These are phyloP conservation scores for Brassica incana DNA, from an alignment of 345 rosid species.

Conservation along the genomic window DNA sequence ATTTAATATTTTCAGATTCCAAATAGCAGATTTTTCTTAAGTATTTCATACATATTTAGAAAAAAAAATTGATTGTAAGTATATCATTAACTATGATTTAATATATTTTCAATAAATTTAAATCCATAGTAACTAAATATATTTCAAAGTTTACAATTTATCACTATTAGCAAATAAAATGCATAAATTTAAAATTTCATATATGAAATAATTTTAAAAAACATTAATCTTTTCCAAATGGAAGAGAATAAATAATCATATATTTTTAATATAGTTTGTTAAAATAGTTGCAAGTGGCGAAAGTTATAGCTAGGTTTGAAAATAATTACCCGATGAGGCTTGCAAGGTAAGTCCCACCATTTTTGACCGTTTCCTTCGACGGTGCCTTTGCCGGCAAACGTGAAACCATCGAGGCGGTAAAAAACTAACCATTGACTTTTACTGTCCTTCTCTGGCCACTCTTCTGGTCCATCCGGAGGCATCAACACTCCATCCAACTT, in stretches of 20 bases:
- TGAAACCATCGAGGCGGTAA: conserved; percentile 64
- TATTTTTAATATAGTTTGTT: not conserved
- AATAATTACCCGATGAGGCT: conserved; percentile 80
- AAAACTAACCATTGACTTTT: conserved; percentile 87
- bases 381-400: conserved; percentile 73
- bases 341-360: conserved; percentile 99
- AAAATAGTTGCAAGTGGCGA: not conserved
- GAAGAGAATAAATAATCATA: no score
- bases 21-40: no score
- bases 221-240: no score
- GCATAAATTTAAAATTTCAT: not conserved
- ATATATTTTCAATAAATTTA: not conserved
- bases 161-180: not conserved
- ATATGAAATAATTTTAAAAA: no score
- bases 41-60: no score
- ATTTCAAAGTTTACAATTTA: not conserved
- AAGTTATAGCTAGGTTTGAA: no score
- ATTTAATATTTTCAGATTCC: no score
- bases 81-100: no score
- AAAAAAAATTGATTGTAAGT: no score
- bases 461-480: conserved; percentile 93
- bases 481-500: conserved; percentile 79
- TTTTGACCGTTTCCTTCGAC: conserved; percentile 94
- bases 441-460: conserved; percentile 80
- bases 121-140: not conserved